Base-by-base conservation (phyloP, 1,284 basidiomycete species). In the Inonotus hispidus region DNA sequence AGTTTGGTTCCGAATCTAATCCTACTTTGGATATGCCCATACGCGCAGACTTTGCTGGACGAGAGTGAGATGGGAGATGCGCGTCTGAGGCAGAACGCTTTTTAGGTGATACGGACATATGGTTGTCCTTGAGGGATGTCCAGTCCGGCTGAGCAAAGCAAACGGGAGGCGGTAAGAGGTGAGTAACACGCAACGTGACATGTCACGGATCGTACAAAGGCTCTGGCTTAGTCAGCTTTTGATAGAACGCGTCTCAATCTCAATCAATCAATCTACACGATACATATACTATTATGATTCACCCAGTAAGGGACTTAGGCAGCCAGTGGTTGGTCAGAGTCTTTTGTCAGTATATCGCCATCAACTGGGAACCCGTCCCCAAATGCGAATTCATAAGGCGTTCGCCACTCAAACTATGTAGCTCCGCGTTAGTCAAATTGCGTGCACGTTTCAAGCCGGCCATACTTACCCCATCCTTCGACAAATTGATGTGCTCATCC, bases 371-470 rank as follows among this genome's bases (percentile, higher is more conserved):
- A 56, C 16, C 45, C 55, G n/a, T 58, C 57, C n/a, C 45, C 47
- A 38, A 58, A 58, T 13, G 1, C 37, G 32, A 66, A 66, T 14
- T 62, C 57, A 29, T 63, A 21, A 21, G 63, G 27, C 10, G 60
- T 63, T 50, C 60, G 54, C 56, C 64, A 66, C 39, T 66, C 65
- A 50, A 66, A 65, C 65, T 66, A 39, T 21, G 47, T 16, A 7
- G 49, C 27, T 2, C n/a, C n/a, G 7, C 32, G 3, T 19, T 2
- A 45, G 53, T 62, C 23, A 62, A 37, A 29, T 25, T 45, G 16
- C 23, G 16, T 37, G 2, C 19, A 56, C 8, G 8, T 23, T 25
- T 38, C 16, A 14, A n/a, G 41, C 35, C 25, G 10, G 53, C 29
- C 37, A 19, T 25, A 55, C 65, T 55, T 53, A 66, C 65, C 58